Evolutionary conservation across 371 early-diverging fungal genomes (phyloP).

Genomic region (Rhizopus sp.): DNA sequence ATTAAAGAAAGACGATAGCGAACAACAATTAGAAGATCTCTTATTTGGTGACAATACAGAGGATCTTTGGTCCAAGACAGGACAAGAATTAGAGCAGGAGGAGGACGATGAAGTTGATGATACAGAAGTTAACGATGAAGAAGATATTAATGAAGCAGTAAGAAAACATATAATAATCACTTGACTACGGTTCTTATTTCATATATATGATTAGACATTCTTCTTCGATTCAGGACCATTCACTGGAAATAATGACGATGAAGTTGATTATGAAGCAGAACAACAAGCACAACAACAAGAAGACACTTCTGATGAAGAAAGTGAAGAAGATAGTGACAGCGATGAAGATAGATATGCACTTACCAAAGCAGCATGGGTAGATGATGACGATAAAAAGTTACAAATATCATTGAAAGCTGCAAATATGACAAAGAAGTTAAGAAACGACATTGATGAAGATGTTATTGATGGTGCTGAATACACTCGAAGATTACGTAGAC

Average conservation of each 20-base stretch:
- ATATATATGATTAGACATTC: constrained; percentile 25
- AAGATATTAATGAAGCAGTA: constrained; percentile 30
- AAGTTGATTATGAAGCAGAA: constrained; percentile 35
- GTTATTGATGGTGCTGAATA: constrained; percentile 77
- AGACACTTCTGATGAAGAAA: constrained; percentile 27
- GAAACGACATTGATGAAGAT: constrained; percentile 73
- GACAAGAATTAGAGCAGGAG: constrained; percentile 29
- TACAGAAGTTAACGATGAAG: constrained; percentile 13
- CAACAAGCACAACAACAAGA: constrained; percentile 16
- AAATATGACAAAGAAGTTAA: constrained; percentile 77
- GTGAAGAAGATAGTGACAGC: constrained; percentile 13
- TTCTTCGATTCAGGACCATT: constrained; percentile 49
- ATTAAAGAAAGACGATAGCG: constrained; percentile 37
- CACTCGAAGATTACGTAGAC: constrained; percentile 77
- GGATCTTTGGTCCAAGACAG: constrained; percentile 38
- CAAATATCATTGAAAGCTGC: constrained; percentile 66
- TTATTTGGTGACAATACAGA: constrained; percentile 63
- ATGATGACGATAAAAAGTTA: constrained; percentile 71
- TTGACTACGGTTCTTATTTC: not conserved
- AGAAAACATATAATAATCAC: constrained; percentile 12
- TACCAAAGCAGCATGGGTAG: constrained; percentile 71
- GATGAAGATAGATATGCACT: constrained; percentile 13
- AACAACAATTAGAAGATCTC: constrained; percentile 65
- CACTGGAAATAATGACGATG: constrained; percentile 20
- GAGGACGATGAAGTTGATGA: constrained; percentile 10